Evolutionary conservation across 305 asterid species (phyloP), one percentile per base, ranked within the genome.

Genomic region (Solanum hybrid): DNA sequence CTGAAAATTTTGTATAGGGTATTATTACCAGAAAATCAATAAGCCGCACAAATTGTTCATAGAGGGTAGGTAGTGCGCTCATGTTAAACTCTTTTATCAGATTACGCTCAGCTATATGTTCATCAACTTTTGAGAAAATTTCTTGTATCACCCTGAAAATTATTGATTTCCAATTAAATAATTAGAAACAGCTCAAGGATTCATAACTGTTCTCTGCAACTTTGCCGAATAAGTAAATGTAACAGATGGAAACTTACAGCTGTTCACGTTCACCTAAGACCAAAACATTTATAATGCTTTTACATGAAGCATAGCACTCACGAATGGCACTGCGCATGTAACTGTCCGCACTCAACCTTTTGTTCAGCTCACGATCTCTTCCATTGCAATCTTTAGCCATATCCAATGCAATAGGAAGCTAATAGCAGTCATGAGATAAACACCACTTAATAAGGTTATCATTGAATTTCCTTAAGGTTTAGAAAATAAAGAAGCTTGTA

Each of bases 361-460:
- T 97, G 90, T 92, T 97, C 91, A 97, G 96, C 94, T 97, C 99
- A 88, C 95, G 93, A 90, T 95, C 99, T 93, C 95, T 94, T 79
- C 96, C 96, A 89, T 93, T 94, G 94, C 98, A 93, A 92, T 97
- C 99, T 93, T 97, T 96, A 67, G 99, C 99, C 99, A 97, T 97
- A 93, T 97, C 98, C 90, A 97, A 92, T 89, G 99, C 99, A 92
- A 97, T 95, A 46, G 99, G 99, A 93, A 97, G 96, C 99, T 97
- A 91, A 91, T 22, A 89, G 89, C 91, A 89, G 88, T 79, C 46
- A 69, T 82, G 61, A 89, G 18, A 64, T 61, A 89, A 64, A 73
- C 80, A 84, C 86, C 79, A 78, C n/a, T 88, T 57, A 34, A 35
- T 80, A 77, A 46, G 64, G 77, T 34, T 78, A 26, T 31, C 40